Evolutionary conservation across 495 filamentous ascomycete genomes (phyloP).

Genomic region (Neurospora tetraspora): DNA sequence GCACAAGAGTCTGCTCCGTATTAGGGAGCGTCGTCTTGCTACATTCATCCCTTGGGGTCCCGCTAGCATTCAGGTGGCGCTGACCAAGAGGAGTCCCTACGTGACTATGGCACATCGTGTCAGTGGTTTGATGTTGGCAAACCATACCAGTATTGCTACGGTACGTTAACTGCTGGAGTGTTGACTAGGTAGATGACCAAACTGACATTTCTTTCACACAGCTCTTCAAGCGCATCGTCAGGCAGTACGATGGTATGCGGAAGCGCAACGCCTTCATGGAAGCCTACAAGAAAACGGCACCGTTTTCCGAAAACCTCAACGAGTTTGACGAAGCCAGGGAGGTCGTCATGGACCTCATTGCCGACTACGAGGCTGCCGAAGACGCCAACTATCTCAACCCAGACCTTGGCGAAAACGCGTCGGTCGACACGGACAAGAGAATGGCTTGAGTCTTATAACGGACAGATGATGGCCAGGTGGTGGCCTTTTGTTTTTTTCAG

Average conservation of each 20-base stretch:
- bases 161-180: constrained; percentile 27
- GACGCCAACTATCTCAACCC: constrained; percentile 75
- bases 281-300: constrained; percentile 85
- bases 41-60: constrained; percentile 99
- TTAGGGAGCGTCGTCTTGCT: constrained; percentile 85
- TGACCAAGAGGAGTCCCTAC: constrained; percentile 94
- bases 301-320: constrained; percentile 79
- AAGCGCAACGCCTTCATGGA: constrained; percentile 97
- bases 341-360: constrained; percentile 78
- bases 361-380: constrained; percentile 94
- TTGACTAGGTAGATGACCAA: neutral
- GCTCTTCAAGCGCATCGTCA: constrained; percentile 85
- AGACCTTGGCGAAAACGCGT: constrained; percentile 40
- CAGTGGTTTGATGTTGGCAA: constrained; percentile 93
- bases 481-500: neutral
- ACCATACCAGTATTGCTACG: constrained; percentile 95
- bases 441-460: constrained; percentile 12
- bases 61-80: constrained; percentile 90
- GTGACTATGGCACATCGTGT: constrained; percentile 85
- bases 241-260: constrained; percentile 82
- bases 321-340: constrained; percentile 93
- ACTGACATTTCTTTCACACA: constrained; percentile 14
- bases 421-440: constrained; percentile 37
- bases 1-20: constrained; percentile 94
- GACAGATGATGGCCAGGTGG: neutral